A percentile compares a stretch with the other conserved stretches of the same genome.
Conservation (phyloP, 1,284 basidiomycete species). For the Malassezia arunalokei region DNA sequence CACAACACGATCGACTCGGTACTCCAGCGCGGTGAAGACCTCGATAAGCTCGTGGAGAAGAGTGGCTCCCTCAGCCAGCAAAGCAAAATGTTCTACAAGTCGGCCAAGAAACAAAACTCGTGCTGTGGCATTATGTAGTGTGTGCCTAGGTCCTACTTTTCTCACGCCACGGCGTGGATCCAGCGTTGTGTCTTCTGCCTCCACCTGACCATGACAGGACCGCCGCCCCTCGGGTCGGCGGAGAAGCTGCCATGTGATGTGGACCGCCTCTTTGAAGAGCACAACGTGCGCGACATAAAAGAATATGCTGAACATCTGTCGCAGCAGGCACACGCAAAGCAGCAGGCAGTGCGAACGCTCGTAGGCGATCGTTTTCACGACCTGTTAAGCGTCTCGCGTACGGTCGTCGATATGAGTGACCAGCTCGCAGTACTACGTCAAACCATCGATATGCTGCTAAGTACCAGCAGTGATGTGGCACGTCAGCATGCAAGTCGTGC, state of each 20-base stretch:
- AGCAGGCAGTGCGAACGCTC: constrained; percentile 22
- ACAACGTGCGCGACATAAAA: constrained; percentile 24
- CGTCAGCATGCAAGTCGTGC: neutral
- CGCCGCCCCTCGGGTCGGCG: no score
- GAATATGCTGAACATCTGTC: constrained; percentile 15
- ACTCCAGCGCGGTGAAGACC: constrained; percentile 86
- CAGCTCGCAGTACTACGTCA: constrained; percentile 21
- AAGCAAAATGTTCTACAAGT: constrained; percentile 83
- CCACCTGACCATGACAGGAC: no score
- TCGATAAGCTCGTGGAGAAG: constrained; percentile 90
- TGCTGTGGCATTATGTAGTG: constrained; percentile 16
- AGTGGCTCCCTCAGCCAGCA: constrained; percentile 79
- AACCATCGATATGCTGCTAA: constrained; percentile 15
- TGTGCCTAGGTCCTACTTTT: neutral
- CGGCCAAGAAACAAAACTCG: constrained; percentile 62
- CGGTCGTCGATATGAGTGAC: constrained; percentile 31
- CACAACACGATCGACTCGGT: constrained; percentile 99
- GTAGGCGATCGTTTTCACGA: constrained; percentile 33
- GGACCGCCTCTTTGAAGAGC: constrained; percentile 21
- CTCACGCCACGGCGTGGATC: no score
- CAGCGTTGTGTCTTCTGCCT: no score
- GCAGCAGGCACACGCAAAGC: constrained; percentile 19
- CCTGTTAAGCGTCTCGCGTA: constrained; percentile 29
- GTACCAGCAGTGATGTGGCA: neutral
- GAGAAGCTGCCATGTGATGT: neutral